Evolutionary conservation across 345 rosid species (phyloP), one percentile per base, ranked within the genome.

Genomic region (Camelina laxa): DNA sequence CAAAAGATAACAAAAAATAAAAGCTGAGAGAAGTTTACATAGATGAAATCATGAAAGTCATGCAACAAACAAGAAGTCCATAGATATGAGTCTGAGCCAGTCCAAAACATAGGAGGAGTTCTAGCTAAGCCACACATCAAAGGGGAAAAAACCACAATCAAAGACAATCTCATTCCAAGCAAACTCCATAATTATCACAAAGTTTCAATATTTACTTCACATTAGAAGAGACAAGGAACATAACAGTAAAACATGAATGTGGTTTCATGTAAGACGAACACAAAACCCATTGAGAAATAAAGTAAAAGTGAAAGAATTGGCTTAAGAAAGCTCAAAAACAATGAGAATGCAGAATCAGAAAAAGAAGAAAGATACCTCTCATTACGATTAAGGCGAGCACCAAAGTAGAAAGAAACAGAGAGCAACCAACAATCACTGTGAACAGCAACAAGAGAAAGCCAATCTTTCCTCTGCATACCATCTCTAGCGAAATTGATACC

Each of bases 401-500:
- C 99, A 51, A 89, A 84, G 80, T 92, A 92, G 86, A 95, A 95
- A 60, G 98, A 87, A 72, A 95, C 97, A 68, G 98, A 92, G 80
- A 95, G 89, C 90, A 95, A 81, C 99, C 99, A 95, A 8, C 94
- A 92, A 76, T 95, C 99, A 73, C 97, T 90, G 65, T 95, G 99
- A 44, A 95, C 97, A 5, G 99, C 97, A 63, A 95, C 91, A 42
- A 95, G 75, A 9, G 98, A 90, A 36, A 95, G 86, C 98, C 97
- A 92, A 73, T 92, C 98, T 80, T 92, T 92, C 60, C 94, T 84
- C 79, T 88, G 87, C 98, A 90, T 95, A 19, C 99, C 97, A 83
- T 95, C 99, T 82, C 99, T 86, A 0, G 97, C 96, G 64, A 90
- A 95, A 83, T 91, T 95, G 76, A 95, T 95, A 33, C 99, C 99